Evolutionary conservation across 768 basidiomycete species (phyloP).

Genomic region (Xerocomus brunneocitrinus): DNA sequence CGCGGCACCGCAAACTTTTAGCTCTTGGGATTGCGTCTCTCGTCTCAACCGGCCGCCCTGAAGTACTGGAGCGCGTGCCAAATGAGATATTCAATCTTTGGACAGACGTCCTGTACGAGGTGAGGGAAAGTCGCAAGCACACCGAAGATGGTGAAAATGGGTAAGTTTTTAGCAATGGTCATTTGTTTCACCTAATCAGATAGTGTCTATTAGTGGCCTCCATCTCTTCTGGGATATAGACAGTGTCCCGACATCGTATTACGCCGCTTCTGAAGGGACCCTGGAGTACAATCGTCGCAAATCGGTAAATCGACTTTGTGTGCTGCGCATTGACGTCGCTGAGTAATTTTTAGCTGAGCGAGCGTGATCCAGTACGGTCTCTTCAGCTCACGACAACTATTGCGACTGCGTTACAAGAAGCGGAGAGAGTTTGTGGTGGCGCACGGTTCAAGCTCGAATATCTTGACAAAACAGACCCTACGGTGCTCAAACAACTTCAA

Average conservation of each 20-base stretch:
- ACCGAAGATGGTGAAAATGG: constrained; percentile 34
- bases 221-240: constrained; percentile 68
- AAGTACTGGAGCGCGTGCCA: constrained; percentile 67
- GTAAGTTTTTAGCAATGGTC: constrained; percentile 17
- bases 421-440: constrained; percentile 58
- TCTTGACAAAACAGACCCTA: constrained; percentile 63
- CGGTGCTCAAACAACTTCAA: constrained; percentile 69
- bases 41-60: constrained; percentile 67
- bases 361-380: constrained; percentile 69
- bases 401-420: constrained; percentile 54
- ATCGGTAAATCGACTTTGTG: constrained; percentile 41
- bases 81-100: constrained; percentile 82
- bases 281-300: constrained; percentile 74
- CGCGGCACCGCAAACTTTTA: constrained; percentile 74
- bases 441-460: constrained; percentile 56
- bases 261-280: constrained; percentile 62
- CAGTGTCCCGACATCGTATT: constrained; percentile 54
- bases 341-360: constrained; percentile 50
- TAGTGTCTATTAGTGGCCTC: constrained; percentile 30
- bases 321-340: constrained; percentile 3
- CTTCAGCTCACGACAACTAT: constrained; percentile 60
- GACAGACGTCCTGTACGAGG: constrained; percentile 84
- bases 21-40: constrained; percentile 80
- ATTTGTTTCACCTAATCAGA: not conserved
- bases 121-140: constrained; percentile 61